Conservation (phyloP, 2,329 filamentous ascomycete species). For the Didymellaceae sp. region DNA sequence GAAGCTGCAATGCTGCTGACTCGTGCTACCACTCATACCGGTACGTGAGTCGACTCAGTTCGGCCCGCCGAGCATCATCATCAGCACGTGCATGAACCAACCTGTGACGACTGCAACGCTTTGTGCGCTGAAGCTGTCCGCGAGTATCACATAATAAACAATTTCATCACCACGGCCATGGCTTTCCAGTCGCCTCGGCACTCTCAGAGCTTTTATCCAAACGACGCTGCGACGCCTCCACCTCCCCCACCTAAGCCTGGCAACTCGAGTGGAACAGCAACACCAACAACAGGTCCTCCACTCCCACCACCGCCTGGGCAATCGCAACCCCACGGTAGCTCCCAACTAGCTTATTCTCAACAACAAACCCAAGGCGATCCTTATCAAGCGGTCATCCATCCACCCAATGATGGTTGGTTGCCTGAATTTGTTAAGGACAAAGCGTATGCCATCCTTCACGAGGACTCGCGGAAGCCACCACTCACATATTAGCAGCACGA, state of each 20-base stretch:
- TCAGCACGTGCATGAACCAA: slow-evolving; percentile 7
- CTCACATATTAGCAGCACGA: slow-evolving; percentile 63
- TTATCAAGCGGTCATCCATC: slow-evolving; percentile 29
- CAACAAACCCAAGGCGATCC: slow-evolving; percentile 25
- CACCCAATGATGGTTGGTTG: slow-evolving; percentile 73
- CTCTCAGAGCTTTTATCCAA: slow-evolving; percentile 48
- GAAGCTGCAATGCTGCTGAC: slow-evolving; percentile 6
- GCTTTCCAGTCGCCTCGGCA: slow-evolving; percentile 48
- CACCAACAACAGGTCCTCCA: slow-evolving; percentile 52
- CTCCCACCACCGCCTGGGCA: slow-evolving; percentile 52
- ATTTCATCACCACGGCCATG: slow-evolving; percentile 30
- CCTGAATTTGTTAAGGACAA: slow-evolving; percentile 79
- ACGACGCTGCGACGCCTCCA: slow-evolving; percentile 55
- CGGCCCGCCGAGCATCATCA: slow-evolving; percentile 7
- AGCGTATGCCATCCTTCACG: slow-evolving; percentile 64
- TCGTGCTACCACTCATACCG: background rate
- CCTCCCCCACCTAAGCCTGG: slow-evolving; percentile 56
- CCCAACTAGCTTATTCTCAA: slow-evolving; percentile 29
- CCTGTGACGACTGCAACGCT: background rate
- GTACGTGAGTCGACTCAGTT: background rate
- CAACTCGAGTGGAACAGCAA: slow-evolving; percentile 51
- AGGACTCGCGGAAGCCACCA: slow-evolving; percentile 14
- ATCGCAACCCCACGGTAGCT: slow-evolving; percentile 30
- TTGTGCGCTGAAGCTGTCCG: slow-evolving; percentile 1
- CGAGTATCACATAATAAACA: slow-evolving; percentile 2